Evolutionary conservation across 495 filamentous ascomycete species (phyloP).

Genomic region (Podospora comata): DNA sequence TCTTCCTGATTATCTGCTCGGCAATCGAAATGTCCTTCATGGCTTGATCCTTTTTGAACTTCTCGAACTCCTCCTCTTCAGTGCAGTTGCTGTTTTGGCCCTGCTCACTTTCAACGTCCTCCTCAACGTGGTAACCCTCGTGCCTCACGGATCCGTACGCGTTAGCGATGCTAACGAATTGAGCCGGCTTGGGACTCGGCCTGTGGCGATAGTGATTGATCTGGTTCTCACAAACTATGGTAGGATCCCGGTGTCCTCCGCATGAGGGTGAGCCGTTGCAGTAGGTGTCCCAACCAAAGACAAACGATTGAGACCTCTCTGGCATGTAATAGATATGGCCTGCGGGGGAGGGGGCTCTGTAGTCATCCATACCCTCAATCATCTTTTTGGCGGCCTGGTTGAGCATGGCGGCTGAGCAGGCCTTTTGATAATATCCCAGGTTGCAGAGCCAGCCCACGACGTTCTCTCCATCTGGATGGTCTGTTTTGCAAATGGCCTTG

Average conservation of each 20-base stretch:
- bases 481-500: background rate
- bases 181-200: background rate
- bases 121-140: background rate
- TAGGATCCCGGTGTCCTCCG: background rate
- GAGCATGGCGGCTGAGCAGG: background rate
- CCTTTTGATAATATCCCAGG: background rate
- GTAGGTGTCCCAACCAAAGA: background rate
- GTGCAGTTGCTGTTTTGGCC: too few species aligned
- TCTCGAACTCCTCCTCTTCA: too few species aligned
- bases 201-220: background rate
- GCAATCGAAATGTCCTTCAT: too few species aligned
- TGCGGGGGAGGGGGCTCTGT: background rate
- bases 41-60: too few species aligned
- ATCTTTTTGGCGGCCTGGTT: background rate
- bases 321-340: background rate
- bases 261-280: background rate
- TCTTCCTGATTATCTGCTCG: too few species aligned
- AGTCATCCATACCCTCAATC: background rate
- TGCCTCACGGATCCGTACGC: background rate
- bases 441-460: slow-evolving; percentile 3
- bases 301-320: background rate
- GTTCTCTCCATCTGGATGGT: background rate
- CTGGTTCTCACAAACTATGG: background rate
- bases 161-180: background rate
- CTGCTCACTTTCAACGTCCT: background rate